Evolutionary conservation across 257 asterid genomes (phyloP).

Genomic region (Marsdenia floribunda): DNA sequence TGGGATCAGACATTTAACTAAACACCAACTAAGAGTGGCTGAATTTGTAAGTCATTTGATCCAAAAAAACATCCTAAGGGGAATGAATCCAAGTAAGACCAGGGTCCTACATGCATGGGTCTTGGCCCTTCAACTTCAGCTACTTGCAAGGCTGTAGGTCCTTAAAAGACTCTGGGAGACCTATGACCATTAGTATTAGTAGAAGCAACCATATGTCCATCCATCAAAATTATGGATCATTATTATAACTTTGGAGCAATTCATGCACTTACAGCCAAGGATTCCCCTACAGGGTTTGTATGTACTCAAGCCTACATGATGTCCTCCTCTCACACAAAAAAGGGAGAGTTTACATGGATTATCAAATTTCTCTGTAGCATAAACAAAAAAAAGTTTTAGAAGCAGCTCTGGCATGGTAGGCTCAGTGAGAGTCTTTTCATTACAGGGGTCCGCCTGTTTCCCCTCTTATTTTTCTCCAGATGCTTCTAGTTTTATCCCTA

Average conservation of each 20-base stretch:
- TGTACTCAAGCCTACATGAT: constrained; percentile 7
- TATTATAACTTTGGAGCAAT: background rate
- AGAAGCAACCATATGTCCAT: background rate
- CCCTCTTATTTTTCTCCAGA: background rate
- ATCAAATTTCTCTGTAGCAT: background rate
- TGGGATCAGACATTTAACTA: constrained; percentile 9
- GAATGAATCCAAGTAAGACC: constrained; percentile 13
- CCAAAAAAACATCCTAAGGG: constrained; percentile 15
- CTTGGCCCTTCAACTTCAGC: constrained; percentile 18
- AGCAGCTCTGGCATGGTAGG: background rate
- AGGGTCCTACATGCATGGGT: constrained; percentile 23
- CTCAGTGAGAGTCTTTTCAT: background rate
- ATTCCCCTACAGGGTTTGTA: constrained; percentile 1
- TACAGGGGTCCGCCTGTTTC: background rate
- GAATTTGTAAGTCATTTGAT: background rate
- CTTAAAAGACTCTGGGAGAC: background rate
- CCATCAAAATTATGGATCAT: background rate
- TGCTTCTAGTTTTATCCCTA: background rate
- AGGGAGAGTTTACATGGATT: background rate
- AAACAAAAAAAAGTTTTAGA: background rate
- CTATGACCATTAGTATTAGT: constrained; percentile 3
- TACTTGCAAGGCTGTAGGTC: constrained; percentile 18
- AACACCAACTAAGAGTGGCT: constrained; percentile 7
- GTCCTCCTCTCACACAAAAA: background rate
- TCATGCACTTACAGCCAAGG: background rate